These are phyloP conservation scores for Lichtheimia corymbifera DNA, from an alignment of 371 early-diverging fungal species.

Conservation along the genomic window DNA sequence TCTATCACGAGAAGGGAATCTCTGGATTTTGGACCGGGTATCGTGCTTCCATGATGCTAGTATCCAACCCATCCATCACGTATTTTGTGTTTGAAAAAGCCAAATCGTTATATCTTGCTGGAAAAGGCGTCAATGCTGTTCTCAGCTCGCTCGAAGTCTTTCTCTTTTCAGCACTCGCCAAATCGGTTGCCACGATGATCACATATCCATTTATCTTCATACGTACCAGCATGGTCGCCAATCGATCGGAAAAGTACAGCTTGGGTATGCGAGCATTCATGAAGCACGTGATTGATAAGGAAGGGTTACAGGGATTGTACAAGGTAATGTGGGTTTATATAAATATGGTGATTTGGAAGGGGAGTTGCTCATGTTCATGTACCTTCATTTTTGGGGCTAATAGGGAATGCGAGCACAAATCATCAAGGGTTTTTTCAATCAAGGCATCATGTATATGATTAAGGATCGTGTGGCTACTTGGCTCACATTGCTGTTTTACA, in stretches of 20 bases:
- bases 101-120: constrained; percentile 38
- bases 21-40: constrained; percentile 65
- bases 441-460: constrained; percentile 68
- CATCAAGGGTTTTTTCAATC: constrained; percentile 65
- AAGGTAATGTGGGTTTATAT: constrained; percentile 25
- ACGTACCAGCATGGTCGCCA: constrained; percentile 48
- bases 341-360: too few species aligned
- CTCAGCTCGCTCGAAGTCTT: constrained; percentile 53
- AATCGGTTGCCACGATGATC: constrained; percentile 59
- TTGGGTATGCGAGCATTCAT: constrained; percentile 48
- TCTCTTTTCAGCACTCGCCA: constrained; percentile 57
- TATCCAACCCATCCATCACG: constrained; percentile 64
- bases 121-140: constrained; percentile 22
- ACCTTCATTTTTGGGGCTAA: neutral
- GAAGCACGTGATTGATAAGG: constrained; percentile 41
- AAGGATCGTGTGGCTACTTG: constrained; percentile 62
- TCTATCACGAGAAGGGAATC: constrained; percentile 52
- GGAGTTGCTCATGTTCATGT: neutral
- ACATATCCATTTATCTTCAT: constrained; percentile 65
- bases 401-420: constrained; percentile 57
- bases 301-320: constrained; percentile 56
- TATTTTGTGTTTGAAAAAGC: constrained; percentile 63
- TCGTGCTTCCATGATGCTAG: constrained; percentile 58
- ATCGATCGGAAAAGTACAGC: constrained; percentile 7
- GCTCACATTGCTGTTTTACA: constrained; percentile 51